Evolutionary conservation across 345 rosid genomes (phyloP).

Genomic region (Citrus unshiu): DNA sequence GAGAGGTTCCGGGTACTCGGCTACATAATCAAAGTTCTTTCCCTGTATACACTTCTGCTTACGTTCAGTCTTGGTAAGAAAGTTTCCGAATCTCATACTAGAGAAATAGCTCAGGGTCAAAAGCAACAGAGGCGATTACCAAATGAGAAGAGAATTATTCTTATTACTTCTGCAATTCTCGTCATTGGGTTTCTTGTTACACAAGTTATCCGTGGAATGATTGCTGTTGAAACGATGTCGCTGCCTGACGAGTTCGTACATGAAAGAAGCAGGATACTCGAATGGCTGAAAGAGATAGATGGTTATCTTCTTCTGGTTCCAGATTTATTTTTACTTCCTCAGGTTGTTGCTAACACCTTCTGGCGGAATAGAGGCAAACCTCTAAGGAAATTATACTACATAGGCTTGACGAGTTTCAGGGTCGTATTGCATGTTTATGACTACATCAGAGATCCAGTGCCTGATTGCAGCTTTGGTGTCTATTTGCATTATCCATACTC

Average conservation of each 20-base stretch:
- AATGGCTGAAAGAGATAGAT: not conserved
- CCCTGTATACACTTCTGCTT: slow-evolving; percentile 4
- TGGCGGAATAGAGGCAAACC: not conserved
- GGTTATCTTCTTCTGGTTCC: not conserved
- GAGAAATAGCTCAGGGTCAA: not conserved
- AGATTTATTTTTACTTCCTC: not conserved
- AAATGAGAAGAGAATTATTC: not conserved
- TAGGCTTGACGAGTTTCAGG: not conserved
- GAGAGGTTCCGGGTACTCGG: not conserved
- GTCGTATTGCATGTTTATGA: not conserved
- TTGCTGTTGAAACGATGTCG: not conserved
- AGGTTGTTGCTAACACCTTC: not conserved
- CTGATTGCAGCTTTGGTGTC: not conserved
- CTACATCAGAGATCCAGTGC: not conserved
- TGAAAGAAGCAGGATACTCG: not conserved
- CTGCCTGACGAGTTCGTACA: not conserved
- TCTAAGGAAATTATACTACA: not conserved
- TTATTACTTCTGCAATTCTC: not conserved
- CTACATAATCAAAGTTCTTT: not conserved
- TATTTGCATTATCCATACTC: not conserved
- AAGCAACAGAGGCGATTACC: not conserved
- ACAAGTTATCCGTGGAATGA: not conserved
- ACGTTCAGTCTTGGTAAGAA: slow-evolving; percentile 13
- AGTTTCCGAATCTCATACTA: not conserved
- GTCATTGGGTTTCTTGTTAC: not conserved